Base-by-base conservation (phyloP, 1,284 basidiomycete species). In the Apiotrichum porosum region DNA sequence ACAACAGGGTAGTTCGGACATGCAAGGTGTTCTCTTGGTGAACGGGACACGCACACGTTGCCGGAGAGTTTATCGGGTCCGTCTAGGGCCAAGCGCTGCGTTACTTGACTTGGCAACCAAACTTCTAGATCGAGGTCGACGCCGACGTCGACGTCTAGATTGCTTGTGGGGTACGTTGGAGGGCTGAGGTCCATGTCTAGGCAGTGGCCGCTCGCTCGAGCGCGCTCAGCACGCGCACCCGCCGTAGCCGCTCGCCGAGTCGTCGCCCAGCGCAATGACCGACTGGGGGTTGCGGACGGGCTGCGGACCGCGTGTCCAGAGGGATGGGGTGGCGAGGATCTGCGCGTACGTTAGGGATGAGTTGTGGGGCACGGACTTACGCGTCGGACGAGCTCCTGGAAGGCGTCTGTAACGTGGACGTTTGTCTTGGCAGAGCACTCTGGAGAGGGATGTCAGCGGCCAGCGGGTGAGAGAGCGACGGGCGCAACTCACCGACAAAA, bases 401-500 rank as follows among this genome's bases (percentile, higher is more conserved):
- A 94, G 2, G 85, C 82, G 42, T 89, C 85, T 28, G 79, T 78
- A 3, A 93, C 90, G 12, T 85, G 85, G 0, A 85, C 76, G 12
- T 83, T 80, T 0, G 87, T 92, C 81, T 95, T 94, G 0, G 91
- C 91, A 0, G 86, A 75, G 51, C 73, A 74, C 57, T 77, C 76
- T 75, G 61, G 41, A 42, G 61, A 34, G 52, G n/a, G 26, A 28
- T 12, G 26, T 22, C 13, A 26, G 41, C 22, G 9, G 17, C 13
- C n/a, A n/a, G n/a, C n/a, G n/a, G n/a, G n/a, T n/a, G n/a, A n/a
- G n/a, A n/a, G n/a, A n/a, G n/a, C n/a, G n/a, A n/a, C n/a, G n/a
- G n/a, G n/a, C n/a, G n/a, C n/a, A n/a, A 33, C 3, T 83, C 81
- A 75, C 95, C 91, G 37, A 94, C 77, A 71, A 95, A 97, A 33